Evolutionary conservation across 805 yeast genomes (phyloP), one percentile per base, ranked within the genome.

Genomic region (Candida suzukii): DNA sequence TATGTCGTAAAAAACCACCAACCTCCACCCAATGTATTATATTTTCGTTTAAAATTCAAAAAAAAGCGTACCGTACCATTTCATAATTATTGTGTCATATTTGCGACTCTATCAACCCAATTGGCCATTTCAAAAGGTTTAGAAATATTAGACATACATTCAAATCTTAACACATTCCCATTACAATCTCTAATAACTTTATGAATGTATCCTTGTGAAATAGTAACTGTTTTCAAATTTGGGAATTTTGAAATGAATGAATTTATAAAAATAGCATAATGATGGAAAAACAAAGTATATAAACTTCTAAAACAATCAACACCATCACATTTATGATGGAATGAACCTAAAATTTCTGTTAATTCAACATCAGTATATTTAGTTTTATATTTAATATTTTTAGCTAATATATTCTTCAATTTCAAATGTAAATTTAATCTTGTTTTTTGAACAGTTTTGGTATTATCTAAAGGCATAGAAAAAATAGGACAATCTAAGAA

Each of bases 281-380:
- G 37, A 24, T 35, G 37, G 16, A 35, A 35, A 13, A 24, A 35
- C 37, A 35, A 24, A 3, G 37, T 18, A 16, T 35, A 35, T 16
- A 35, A 12, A 24, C 20, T 25, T 11, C 17, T 35, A 11, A 24
- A 35, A 24, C 37, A 35, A 16, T 11, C n/a, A 3, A 35, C 37
- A 2, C 37, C 37, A 11, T 35, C 37, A 35, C 37, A 35, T 17
- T 35, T 24, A 35, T 35, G 37, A 25, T 35, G 37, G 29, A 35
- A 35, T 3, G 4, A 19, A 4, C 37, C 37, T 8, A 35, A 11
- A 8, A 35, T 35, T 9, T 35, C 37, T 9, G 24, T 13, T 2
- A 35, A 14, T 16, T 35, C 37, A 4, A 4, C 9, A 18, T 24
- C 29, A n/a, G 37, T 35, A 16, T 35, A 35, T 35, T 17, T 35